Percentiles rank a stretch among this genome's conserved stretches.
Conservation (phyloP, 2,329 filamentous ascomycete genomes). For the Zasmidium angulare region DNA sequence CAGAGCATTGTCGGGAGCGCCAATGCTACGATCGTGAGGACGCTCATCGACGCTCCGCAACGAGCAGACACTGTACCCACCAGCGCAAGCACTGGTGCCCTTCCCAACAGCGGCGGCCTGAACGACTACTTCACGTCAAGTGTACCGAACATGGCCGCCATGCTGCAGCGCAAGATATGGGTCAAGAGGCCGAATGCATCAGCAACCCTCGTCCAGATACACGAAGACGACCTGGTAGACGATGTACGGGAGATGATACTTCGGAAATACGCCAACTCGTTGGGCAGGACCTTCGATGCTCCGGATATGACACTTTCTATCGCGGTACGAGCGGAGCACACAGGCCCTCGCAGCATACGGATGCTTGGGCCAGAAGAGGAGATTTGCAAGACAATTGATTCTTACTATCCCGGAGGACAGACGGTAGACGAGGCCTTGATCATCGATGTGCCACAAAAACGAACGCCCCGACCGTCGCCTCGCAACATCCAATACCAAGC, state of each 20-base stretch:
- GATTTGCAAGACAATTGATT: constrained; percentile 74
- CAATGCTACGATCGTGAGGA: constrained; percentile 50
- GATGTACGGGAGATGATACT: constrained; percentile 91
- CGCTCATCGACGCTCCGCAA: constrained; percentile 52
- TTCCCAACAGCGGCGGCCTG: constrained; percentile 6
- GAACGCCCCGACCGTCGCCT: constrained; percentile 80
- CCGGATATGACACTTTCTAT: constrained; percentile 85
- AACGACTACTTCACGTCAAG: constrained; percentile 34
- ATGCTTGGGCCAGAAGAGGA: constrained; percentile 81
- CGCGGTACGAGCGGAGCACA: constrained; percentile 54
- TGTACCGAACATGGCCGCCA: constrained; percentile 20
- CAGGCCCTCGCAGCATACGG: constrained; percentile 54
- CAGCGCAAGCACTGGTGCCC: constrained; percentile 8
- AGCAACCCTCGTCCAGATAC: constrained; percentile 80
- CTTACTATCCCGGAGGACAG: constrained; percentile 84
- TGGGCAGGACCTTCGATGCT: constrained; percentile 84
- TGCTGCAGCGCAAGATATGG: constrained; percentile 80
- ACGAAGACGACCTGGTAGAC: constrained; percentile 88
- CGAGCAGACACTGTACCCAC: constrained; percentile 1
- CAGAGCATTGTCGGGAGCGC: constrained; percentile 41
- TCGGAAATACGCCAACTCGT: constrained; percentile 88
- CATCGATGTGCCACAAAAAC: constrained; percentile 77
- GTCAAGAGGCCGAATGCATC: constrained; percentile 84
- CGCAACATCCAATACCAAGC: constrained; percentile 50
- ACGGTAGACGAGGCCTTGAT: constrained; percentile 83